Evolutionary conservation across 1,284 basidiomycete genomes (phyloP), one percentile per base, ranked within the genome.

Genomic region (Cryptococcus maquisensis): DNA sequence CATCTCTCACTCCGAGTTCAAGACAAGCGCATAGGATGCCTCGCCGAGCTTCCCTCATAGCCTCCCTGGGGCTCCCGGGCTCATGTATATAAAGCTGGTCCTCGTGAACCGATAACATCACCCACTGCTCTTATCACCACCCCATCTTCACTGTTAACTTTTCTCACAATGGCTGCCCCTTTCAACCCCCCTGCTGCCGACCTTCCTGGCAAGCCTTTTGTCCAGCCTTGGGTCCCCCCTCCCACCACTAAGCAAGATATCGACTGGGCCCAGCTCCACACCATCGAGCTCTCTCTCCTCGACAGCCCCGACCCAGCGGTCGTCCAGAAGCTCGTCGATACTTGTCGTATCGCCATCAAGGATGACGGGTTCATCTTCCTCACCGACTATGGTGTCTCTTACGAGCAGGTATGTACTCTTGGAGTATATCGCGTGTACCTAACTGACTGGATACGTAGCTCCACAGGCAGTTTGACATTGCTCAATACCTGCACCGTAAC

Each of bases 131-230:
- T 20, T 6, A 4, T n/a, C 18, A 4, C 15, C n/a, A 4, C 13
- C 32, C 47, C 35, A 48, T 37, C 15, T 20, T 16, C 26, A 35
- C 46, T 20, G 36, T 36, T 10, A 20, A 24, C 32, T 37, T 21
- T 9, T 9, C 57, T 28, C 47, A 35, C 47, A 6, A 48, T 55
- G 38, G 40, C 56, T 21, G 55, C 54, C 18, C 55, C 56, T 4
- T 64, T 66, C 54, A 45, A 62, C 48, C 62, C 62, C 13, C 62
- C 64, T 21, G 52, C 61, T 16, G 44, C 48, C 60, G 60, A 13
- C 60, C 64, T 24, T 44, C 61, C 20, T 4, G 49, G 43, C 51
- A 52, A 64, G 46, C 60, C 63, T 16, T 53, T 44, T 8, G 57
- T 60, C 12, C 42, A 47, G 32, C 37, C 55, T 13, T 61, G 60